Base-by-base conservation (phyloP, 1,284 basidiomycete species). In the Sporisorium graminicola region DNA sequence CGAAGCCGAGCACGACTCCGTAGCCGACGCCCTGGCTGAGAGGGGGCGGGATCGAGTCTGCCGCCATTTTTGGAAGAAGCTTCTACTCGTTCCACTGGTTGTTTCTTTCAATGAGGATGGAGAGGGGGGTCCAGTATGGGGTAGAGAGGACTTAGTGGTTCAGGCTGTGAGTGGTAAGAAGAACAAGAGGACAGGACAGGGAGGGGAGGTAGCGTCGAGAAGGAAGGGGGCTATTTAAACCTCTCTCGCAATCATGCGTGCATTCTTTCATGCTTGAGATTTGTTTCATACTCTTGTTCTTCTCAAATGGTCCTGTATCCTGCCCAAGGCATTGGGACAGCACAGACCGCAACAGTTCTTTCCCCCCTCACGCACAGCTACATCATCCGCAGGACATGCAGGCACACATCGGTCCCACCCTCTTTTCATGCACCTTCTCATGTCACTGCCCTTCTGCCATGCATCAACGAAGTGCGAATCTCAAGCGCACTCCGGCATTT, bases 1-100 rank as follows among this genome's bases (percentile, higher is more conserved):
- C 79, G 42, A 83, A 67, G 16, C 85, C 84, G 27, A 85, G 66
- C n/a, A 84, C 76, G 18, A 84, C 80, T 44, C 84, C 84, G 56
- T 83, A 85, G 10, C 84, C 82, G 40, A 68, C 77, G 14, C 83
- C 81, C 43, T 85, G 81, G 26, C 58, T 64, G n/a, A 83, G 74
- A 4, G 81, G 79, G 0, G 76, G 72, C 10, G 62, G 58, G 51
- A 78, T 78, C 8, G 65, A 68, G 58, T 74, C 65, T 44, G 65
- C 70, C 22, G 70, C 56, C 64, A 67, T 68, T 43, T 62, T 68
- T 24, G 13, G 33, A 14, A 35, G 33, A 13, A 8, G 18, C 42
- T 43, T 43, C n/a, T n/a, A n/a, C n/a, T n/a, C n/a, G n/a, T n/a
- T n/a, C 20, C 42, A n/a, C 14, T 43, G 20, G 46, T 37, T 24